These are phyloP conservation scores for Phoma sp. DNA, from an alignment of 2,329 filamentous ascomycete species.

Conservation along the genomic window DNA sequence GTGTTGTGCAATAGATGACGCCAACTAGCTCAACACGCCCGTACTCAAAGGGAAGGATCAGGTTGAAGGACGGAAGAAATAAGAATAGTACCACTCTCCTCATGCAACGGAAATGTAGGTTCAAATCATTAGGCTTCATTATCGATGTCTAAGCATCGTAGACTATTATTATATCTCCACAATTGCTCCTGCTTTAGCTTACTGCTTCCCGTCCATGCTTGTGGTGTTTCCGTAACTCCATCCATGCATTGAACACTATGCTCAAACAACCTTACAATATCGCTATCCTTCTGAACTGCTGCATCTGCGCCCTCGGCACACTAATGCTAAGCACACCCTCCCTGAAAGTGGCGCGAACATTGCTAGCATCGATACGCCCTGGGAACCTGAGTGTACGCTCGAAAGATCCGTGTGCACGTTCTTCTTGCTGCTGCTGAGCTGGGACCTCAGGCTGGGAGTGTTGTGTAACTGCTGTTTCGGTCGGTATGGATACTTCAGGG, in stretches of 20 bases:
- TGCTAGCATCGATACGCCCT: slow-evolving; percentile 65
- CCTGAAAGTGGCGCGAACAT: slow-evolving; percentile 67
- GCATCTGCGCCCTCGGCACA: slow-evolving; percentile 65
- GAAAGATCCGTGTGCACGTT: slow-evolving; percentile 72
- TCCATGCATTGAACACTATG: background rate
- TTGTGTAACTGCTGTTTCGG: slow-evolving; percentile 24
- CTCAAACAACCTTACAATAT: slow-evolving; percentile 30
- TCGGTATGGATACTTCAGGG: slow-evolving; percentile 10
- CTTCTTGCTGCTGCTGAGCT: slow-evolving; percentile 40
- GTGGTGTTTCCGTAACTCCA: background rate
- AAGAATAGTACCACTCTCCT: no score
- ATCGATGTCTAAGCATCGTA: background rate
- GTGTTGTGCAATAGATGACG: no score
- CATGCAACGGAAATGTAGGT: background rate
- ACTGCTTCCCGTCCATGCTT: background rate
- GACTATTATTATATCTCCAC: background rate
- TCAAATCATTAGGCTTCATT: background rate
- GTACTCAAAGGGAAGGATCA: no score
- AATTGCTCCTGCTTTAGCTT: background rate
- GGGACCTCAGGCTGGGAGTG: slow-evolving; percentile 28
- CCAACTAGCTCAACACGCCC: no score
- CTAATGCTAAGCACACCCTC: slow-evolving; percentile 69
- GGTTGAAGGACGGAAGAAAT: no score
- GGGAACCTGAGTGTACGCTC: slow-evolving; percentile 73
- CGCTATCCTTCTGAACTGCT: slow-evolving; percentile 33